A percentile compares a stretch with the other conserved stretches of the same genome.
Conservation (phyloP, 352 stramenopile species). For the Discostella stelligera region DNA sequence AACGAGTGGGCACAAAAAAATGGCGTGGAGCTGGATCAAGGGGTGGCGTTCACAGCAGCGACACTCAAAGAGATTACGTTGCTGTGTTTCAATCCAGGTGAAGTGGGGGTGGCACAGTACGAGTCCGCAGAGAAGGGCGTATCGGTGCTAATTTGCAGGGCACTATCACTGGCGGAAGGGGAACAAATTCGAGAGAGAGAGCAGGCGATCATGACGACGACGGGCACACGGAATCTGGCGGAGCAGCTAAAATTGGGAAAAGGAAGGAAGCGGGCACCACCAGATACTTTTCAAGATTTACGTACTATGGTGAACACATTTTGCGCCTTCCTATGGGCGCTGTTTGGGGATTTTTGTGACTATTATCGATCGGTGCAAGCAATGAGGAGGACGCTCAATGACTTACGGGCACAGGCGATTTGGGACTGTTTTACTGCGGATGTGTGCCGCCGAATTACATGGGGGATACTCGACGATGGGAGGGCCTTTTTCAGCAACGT, state of each 20-base stretch:
- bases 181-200: background rate
- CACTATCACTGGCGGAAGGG: background rate
- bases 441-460: conserved; percentile 1
- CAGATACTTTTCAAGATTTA: background rate
- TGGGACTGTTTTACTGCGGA: background rate
- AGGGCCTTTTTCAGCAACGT: background rate
- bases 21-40: background rate
- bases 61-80: background rate
- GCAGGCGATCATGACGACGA: background rate
- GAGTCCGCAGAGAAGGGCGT: background rate
- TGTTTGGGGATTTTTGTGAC: background rate
- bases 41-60: background rate
- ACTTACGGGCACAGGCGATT: background rate
- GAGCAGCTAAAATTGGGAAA: background rate
- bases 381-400: background rate
- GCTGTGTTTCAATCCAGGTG: background rate
- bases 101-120: background rate
- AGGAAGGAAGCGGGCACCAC: background rate
- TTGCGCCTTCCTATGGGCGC: background rate
- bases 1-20: background rate
- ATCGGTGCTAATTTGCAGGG: background rate
- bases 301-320: background rate
- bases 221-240: background rate
- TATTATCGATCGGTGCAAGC: background rate
- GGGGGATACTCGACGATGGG: background rate